A percentile compares a stretch with the other conserved stretches of the same genome.
Conservation (phyloP, 2,329 filamentous ascomycete genomes). For the Diaporthe amygdali region DNA sequence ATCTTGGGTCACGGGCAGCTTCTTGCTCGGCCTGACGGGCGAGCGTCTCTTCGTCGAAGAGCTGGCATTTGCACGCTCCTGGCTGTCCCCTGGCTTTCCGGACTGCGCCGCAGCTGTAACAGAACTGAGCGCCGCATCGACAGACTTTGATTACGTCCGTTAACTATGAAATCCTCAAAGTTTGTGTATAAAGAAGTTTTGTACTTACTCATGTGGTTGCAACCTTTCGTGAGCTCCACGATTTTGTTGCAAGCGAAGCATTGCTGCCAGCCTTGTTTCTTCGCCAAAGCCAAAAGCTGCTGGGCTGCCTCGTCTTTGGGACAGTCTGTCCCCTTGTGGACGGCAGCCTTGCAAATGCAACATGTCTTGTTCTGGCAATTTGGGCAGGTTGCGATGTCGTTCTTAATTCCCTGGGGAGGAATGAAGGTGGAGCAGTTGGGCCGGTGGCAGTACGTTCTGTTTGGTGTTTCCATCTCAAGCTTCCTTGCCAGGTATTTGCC, state of each 20-base stretch:
- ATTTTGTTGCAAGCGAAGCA: constrained; percentile 52
- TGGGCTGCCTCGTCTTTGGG: constrained; percentile 46
- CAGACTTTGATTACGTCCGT: constrained; percentile 41
- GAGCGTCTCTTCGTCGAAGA: background rate
- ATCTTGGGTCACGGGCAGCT: background rate
- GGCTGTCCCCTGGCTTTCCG: constrained; percentile 39
- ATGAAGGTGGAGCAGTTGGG: constrained; percentile 54
- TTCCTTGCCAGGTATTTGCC: constrained; percentile 48
- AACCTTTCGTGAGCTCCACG: constrained; percentile 56
- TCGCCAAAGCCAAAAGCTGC: constrained; percentile 45
- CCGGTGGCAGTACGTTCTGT: constrained; percentile 57
- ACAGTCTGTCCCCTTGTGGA: constrained; percentile 52
- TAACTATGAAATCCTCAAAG: background rate
- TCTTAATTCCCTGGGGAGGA: constrained; percentile 34
- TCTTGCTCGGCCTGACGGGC: background rate
- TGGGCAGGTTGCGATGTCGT: constrained; percentile 45
- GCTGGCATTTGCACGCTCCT: constrained; percentile 27
- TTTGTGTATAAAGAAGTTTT: background rate
- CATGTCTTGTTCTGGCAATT: constrained; percentile 53
- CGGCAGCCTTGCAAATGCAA: constrained; percentile 50
- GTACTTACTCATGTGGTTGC: constrained; percentile 62
- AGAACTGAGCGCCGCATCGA: constrained; percentile 52
- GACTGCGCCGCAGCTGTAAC: constrained; percentile 48
- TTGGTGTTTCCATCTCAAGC: constrained; percentile 51
- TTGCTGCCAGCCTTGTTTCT: constrained; percentile 53